Evolutionary conservation across 2,329 filamentous ascomycete species (phyloP).

Genomic region (Dactylellina cionopaga): DNA sequence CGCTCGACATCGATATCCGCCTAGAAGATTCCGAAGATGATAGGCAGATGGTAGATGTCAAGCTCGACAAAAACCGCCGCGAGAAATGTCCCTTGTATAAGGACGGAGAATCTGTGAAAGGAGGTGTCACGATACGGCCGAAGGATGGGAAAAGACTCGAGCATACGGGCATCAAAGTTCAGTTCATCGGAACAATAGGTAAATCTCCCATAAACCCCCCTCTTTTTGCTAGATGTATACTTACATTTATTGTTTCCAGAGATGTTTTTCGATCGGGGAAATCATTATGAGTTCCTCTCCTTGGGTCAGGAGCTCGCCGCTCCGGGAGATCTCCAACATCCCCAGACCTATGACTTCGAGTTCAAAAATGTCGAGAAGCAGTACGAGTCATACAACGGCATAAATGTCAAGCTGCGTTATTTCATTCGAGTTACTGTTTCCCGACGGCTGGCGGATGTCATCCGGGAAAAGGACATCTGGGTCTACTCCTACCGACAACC

Average conservation of each 20-base stretch:
- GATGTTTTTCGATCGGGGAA: constrained; percentile 99
- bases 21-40: constrained; percentile 89
- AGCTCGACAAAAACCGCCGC: constrained; percentile 96
- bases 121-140: constrained; percentile 89
- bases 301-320: constrained; percentile 96
- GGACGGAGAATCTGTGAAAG: constrained; percentile 98
- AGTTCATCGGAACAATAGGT: constrained; percentile 99
- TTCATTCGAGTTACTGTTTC: constrained; percentile 97
- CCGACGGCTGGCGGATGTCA: constrained; percentile 95
- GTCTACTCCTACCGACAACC: constrained; percentile 98
- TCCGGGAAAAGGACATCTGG: constrained; percentile 99
- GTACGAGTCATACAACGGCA: constrained; percentile 99
- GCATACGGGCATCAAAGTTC: constrained; percentile 98
- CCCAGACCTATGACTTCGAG: constrained; percentile 98
- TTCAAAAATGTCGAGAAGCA: constrained; percentile 99
- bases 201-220: constrained; percentile 17
- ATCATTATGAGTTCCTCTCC: constrained; percentile 98
- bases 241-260: constrained; percentile 67
- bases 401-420: constrained; percentile 99
- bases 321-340: constrained; percentile 96
- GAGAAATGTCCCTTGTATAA: constrained; percentile 97
- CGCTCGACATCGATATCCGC: constrained; percentile 98
- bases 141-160: constrained; percentile 98
- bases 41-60: constrained; percentile 93
- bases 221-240: neutral